Base-by-base conservation (phyloP, 2,329 filamentous ascomycete species). In the Curvularia lunata region DNA sequence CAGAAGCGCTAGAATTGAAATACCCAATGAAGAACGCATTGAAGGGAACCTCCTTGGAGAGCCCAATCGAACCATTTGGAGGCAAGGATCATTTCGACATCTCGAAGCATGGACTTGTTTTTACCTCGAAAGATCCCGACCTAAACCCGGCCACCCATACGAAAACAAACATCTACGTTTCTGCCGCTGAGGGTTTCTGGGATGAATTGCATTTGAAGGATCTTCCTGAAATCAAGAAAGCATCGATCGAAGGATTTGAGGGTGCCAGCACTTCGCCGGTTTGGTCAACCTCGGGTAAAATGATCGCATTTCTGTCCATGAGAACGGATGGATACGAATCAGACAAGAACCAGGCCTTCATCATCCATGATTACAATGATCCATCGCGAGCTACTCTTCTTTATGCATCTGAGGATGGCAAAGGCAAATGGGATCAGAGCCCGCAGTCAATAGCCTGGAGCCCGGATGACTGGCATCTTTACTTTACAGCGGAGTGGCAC, bases 31-130 rank as follows among this genome's bases (percentile, higher is more conserved):
- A 79, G 53, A 93, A 93, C 69, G 85, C 88, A 2, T 79, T 94
- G 40, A 81, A 83, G 12, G 84, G 82, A 16, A 86, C 74, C 42
- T 73, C 75, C 18, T 81, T 90, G 27, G 88, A 86, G 68, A 88
- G 81, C 48, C 93, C 90, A 0, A 86, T 92, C 18, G 87, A 85
- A 48, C 89, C 91, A 0, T 96, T 96, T 68, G 92, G 92, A 3
- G 91, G 90, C 19, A 80, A 86, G 0, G 85, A 86, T n/a, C 89
- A 96, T 75, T 97, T 93, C 68, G 91, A 96, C 69, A 85, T 94
- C 57, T 83, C 86, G 57, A 77, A 79, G 28, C 76, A 80, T 43
- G 90, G 88, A 0, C 82, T 94, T 51, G 85, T 88, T 6, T 93
- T 93, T 68, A 85, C 92, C 9, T 85, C 91, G 8, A 91, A 91